A percentile compares a stretch with the other conserved stretches of the same genome.
Evolutionary conservation across 306 rosid genomes (phyloP).

Genomic region (Prunus armeniaca): DNA sequence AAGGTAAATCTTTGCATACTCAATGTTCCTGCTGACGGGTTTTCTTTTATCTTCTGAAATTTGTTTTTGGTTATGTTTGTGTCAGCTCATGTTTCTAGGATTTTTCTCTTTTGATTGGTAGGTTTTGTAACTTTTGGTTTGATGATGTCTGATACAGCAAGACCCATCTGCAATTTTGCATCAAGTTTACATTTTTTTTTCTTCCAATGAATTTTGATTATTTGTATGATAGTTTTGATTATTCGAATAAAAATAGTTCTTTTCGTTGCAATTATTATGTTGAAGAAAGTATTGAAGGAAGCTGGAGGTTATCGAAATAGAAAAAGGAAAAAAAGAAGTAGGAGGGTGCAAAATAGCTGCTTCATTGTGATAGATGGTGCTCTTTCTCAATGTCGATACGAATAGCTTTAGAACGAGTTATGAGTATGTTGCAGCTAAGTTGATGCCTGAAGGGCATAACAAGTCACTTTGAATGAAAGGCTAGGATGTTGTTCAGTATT

Average conservation of each 20-base stretch:
- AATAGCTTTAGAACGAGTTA: not conserved
- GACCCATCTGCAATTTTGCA: not conserved
- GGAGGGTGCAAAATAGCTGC: not conserved
- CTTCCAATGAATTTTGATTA: not conserved
- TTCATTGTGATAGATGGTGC: not conserved
- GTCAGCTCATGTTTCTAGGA: not conserved
- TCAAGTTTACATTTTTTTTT: not conserved
- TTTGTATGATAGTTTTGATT: not conserved
- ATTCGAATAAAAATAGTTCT: not conserved
- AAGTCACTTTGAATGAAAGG: conserved; percentile 2
- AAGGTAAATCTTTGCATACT: conserved; percentile 3
- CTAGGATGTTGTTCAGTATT: not conserved
- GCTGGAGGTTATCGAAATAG: not conserved
- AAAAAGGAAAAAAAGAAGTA: not conserved
- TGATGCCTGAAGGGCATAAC: not conserved
- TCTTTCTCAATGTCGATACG: not conserved
- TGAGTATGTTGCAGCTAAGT: not conserved
- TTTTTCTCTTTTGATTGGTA: not conserved
- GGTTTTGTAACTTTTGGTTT: not conserved
- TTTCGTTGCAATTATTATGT: not conserved
- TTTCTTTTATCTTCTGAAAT: not conserved
- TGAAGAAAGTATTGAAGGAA: not conserved
- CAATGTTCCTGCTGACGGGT: not conserved
- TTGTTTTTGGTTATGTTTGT: not conserved
- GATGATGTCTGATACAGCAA: not conserved